Evolutionary conservation across 2,329 filamentous ascomycete genomes (phyloP).

Genomic region (Fonsecaea multimorphosa): DNA sequence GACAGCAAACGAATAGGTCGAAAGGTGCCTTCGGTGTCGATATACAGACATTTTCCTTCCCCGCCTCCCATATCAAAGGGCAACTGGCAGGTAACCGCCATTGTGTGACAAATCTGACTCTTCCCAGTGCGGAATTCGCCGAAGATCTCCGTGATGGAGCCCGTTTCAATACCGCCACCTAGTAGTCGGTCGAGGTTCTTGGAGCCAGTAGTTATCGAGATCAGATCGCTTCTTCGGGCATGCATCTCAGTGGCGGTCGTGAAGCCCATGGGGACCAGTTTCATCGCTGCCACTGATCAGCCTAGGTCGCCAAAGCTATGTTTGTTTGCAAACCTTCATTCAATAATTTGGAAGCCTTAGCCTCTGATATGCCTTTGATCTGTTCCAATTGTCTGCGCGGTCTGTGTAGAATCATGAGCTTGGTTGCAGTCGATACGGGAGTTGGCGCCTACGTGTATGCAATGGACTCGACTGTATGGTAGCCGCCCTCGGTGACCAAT

Average conservation of each 20-base stretch:
- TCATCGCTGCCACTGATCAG: conserved; percentile 69
- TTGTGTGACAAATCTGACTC: conserved; percentile 96
- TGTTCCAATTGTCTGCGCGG: conserved; percentile 80
- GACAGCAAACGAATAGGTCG: conserved; percentile 87
- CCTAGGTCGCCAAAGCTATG: conserved; percentile 25
- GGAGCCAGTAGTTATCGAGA: conserved; percentile 96
- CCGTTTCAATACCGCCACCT: conserved; percentile 93
- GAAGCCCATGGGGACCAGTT: conserved; percentile 97
- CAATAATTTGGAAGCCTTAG: conserved; percentile 91
- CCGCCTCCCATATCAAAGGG: conserved; percentile 99
- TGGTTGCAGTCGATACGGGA: neutral
- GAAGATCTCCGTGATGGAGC: conserved; percentile 97
- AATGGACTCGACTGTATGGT: conserved; percentile 92
- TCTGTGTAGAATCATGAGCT: conserved; percentile 46
- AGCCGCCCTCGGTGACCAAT: conserved; percentile 87
- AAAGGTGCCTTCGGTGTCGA: conserved; percentile 98
- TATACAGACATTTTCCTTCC: conserved; percentile 97
- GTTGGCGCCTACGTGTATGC: conserved; percentile 77
- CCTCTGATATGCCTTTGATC: conserved; percentile 97
- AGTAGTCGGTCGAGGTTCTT: conserved; percentile 96
- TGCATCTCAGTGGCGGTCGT: conserved; percentile 99
- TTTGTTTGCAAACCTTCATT: conserved; percentile 71
- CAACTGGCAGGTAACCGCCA: conserved; percentile 97
- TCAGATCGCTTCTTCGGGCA: conserved; percentile 91
- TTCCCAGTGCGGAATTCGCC: conserved; percentile 98